Evolutionary conservation across 2,329 filamentous ascomycete species (phyloP).

Genomic region (Lasiodiplodia sp.): DNA sequence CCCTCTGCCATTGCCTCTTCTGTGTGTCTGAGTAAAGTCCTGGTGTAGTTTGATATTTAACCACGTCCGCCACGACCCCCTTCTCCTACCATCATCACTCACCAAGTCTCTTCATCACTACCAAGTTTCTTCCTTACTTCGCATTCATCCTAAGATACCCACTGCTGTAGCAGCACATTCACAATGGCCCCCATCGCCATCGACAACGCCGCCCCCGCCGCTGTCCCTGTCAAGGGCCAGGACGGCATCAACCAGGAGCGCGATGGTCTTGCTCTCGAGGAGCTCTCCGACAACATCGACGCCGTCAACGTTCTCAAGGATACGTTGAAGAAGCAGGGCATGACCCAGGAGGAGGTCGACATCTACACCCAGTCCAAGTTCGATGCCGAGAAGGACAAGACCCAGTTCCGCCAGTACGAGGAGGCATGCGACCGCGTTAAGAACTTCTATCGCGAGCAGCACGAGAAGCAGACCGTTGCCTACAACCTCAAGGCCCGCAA

Average conservation of each 20-base stretch:
- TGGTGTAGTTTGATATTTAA: constrained; percentile 29
- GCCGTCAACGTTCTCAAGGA: constrained; percentile 67
- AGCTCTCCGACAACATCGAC: constrained; percentile 66
- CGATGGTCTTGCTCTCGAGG: constrained; percentile 65
- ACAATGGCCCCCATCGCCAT: constrained; percentile 45
- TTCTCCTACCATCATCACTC: not conserved
- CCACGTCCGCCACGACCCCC: constrained; percentile 15
- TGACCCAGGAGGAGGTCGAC: constrained; percentile 54
- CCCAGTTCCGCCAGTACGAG: constrained; percentile 82
- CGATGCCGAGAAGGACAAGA: constrained; percentile 79
- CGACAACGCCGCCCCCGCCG: constrained; percentile 50
- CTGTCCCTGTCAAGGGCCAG: constrained; percentile 43
- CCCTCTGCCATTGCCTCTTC: constrained; percentile 12
- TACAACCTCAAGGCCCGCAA: constrained; percentile 86
- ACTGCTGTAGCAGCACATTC: constrained; percentile 5
- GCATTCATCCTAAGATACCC: constrained; percentile 11
- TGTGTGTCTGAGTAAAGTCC: constrained; percentile 11
- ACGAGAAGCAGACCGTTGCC: constrained; percentile 76
- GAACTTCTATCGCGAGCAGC: constrained; percentile 80
- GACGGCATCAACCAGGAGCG: constrained; percentile 57
- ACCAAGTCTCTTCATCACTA: not conserved
- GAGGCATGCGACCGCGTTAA: constrained; percentile 84
- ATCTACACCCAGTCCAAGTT: constrained; percentile 69
- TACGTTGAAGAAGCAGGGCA: constrained; percentile 58
- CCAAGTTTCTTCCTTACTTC: not conserved